Base-by-base conservation (phyloP, 495 filamentous ascomycete genomes). In the Aspergillus nanangensis region DNA sequence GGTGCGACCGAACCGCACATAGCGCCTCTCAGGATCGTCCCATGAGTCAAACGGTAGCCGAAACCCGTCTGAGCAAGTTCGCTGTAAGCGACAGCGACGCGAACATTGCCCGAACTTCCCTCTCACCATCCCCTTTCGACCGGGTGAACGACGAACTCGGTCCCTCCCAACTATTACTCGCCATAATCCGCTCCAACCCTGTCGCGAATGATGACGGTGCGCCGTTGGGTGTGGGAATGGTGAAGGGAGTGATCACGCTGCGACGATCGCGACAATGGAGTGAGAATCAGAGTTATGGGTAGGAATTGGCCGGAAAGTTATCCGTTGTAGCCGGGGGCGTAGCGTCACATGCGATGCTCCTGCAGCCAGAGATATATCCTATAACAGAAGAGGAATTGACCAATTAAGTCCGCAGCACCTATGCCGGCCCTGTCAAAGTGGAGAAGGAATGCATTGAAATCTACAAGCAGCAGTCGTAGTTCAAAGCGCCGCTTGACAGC, bases 391-490 rank as follows among this genome's bases (percentile, higher is more conserved):
- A 88, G 10, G 81, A 90, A 58, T 70, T 91, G 2, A 76, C 82
- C 14, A 57, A 60, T 36, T 63, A 90, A 52, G 80, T 86, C 7
- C 86, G 87, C 50, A 79, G 70, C 0, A 94, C 90, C 20, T 92
- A 92, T 64, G 77, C 78, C 1, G 87, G 84, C 0, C 66, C 93
- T 1, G 78, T 85, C 2, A 86, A 87, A 79, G 85, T 90, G 0
- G 89, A 94, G 58, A 78, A 78, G 29, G 89, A 88, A 55, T 90
- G 85, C 52, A 83, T 87, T 5, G 81, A 88, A 23, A 77, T 87
- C 9, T 81, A 87, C 60, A 79, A 75, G n/a, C 63, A 77, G 9
- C 78, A 84, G 36, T 72, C 69, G 1, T 66, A 66, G 37, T 48
- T 55, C 38, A 47, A 68, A 11, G 50, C 57, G 64, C 48, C 57